Percentiles rank a stretch among this genome's conserved stretches.
Conservation (phyloP, 2,329 filamentous ascomycete genomes). For the Talaromyces amestolkiae region DNA sequence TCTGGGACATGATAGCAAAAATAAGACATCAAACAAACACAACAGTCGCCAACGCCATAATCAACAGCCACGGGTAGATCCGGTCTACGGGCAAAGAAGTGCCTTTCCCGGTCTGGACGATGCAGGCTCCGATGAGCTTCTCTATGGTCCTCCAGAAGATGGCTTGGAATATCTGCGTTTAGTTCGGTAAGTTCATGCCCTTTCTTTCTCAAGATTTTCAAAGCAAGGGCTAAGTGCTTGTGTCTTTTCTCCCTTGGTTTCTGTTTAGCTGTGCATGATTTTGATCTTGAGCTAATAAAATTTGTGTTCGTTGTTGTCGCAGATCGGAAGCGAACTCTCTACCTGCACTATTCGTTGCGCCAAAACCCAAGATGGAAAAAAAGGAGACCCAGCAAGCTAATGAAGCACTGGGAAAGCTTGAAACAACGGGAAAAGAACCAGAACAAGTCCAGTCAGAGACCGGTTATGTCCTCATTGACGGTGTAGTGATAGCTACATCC, state of each 20-base stretch:
- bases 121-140: constrained; percentile 52
- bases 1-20: background rate
- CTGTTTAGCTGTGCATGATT: constrained; percentile 10
- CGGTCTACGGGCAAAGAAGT: constrained; percentile 68
- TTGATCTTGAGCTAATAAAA: constrained; percentile 17
- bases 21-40: constrained; percentile 3
- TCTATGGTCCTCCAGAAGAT: constrained; percentile 66
- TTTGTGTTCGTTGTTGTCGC: constrained; percentile 22
- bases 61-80: constrained; percentile 52
- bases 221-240: constrained; percentile 29
- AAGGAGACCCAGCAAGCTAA: background rate
- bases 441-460: background rate
- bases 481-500: constrained; percentile 14
- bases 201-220: constrained; percentile 10
- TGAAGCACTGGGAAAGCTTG: background rate
- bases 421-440: background rate
- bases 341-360: constrained; percentile 67
- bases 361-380: constrained; percentile 43
- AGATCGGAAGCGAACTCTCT: constrained; percentile 75
- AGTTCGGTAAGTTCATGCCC: constrained; percentile 59
- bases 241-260: constrained; percentile 18
- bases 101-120: constrained; percentile 65
- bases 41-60: constrained; percentile 11
- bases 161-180: constrained; percentile 68
- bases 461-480: constrained; percentile 16